These are phyloP conservation scores for Cladosporium sp. DNA, from an alignment of 2,329 filamentous ascomycete genomes.

Conservation along the genomic window DNA sequence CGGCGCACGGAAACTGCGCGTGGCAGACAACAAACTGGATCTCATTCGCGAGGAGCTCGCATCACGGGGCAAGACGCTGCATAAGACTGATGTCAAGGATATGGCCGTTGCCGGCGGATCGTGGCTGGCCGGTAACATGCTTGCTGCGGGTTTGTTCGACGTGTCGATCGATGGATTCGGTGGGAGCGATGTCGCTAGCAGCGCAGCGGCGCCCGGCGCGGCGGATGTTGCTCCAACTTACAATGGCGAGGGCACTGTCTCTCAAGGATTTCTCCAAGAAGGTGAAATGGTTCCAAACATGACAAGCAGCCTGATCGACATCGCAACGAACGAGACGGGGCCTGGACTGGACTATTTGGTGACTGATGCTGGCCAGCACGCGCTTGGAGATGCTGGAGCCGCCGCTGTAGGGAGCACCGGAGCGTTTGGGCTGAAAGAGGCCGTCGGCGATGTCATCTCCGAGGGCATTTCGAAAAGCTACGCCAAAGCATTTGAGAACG, in stretches of 20 bases:
- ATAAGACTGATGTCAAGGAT: not conserved
- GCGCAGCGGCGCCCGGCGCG: not conserved
- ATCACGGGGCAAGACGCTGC: not conserved
- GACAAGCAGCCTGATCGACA: not conserved
- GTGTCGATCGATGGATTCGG: not conserved
- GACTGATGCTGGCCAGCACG: not conserved
- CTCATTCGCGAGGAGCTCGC: not conserved
- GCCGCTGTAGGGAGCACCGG: not conserved
- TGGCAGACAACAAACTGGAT: not conserved
- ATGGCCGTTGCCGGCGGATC: not conserved
- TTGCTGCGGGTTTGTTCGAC: not conserved
- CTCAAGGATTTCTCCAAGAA: not conserved
- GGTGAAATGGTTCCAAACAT: not conserved
- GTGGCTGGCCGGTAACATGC: not conserved
- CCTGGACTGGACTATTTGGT: not conserved
- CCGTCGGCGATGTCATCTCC: not conserved
- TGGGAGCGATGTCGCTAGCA: not conserved
- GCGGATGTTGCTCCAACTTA: not conserved
- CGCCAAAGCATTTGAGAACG: not conserved
- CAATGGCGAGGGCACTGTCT: not conserved
- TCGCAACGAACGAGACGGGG: not conserved
- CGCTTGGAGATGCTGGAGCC: not conserved
- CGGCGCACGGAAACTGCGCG: not conserved
- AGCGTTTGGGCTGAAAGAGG: not conserved
- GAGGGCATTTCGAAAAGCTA: not conserved